phyloP scores from a whole-genome alignment of 805 yeast genomes.

The Hanseniaspora valbyensis region DNA sequence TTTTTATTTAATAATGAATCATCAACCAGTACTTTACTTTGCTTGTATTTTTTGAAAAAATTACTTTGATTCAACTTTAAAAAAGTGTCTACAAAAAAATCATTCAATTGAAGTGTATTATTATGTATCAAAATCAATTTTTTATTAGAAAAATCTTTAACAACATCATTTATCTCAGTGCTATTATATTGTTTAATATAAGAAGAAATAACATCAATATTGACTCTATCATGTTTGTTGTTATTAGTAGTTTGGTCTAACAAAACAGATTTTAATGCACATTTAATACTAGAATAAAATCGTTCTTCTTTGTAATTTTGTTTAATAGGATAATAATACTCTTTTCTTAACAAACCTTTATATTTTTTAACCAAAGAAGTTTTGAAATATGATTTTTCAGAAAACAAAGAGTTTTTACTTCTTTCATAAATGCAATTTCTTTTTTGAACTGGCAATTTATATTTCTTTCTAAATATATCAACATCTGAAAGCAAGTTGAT shows the following conservation, averaged over 20 bases:
- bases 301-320: no score
- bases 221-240: not conserved
- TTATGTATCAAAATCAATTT: slow-evolving; percentile 1
- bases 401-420: not conserved
- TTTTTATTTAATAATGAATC: not conserved
- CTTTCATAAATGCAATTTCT: not conserved
- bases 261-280: slow-evolving; percentile 10
- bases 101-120: slow-evolving; percentile 3
- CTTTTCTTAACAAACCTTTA: slow-evolving; percentile 11
- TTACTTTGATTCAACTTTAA: not conserved
- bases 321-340: not conserved
- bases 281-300: not conserved
- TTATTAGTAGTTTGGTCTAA: slow-evolving; percentile 1
- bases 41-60: slow-evolving; percentile 4
- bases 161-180: not conserved
- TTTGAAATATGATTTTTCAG: slow-evolving; percentile 14
- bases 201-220: not conserved
- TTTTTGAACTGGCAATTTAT: not conserved
- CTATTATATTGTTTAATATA: slow-evolving; percentile 4
- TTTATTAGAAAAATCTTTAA: slow-evolving; percentile 8
- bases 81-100: slow-evolving; percentile 3
- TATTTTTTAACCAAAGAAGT: slow-evolving; percentile 11
- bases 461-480: not conserved
- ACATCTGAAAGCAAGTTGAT: slow-evolving; percentile 2
- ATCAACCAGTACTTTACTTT: not conserved